These are phyloP conservation scores for Gossypium longicalyx DNA, from an alignment of 345 rosid species.

Conservation along the genomic window DNA sequence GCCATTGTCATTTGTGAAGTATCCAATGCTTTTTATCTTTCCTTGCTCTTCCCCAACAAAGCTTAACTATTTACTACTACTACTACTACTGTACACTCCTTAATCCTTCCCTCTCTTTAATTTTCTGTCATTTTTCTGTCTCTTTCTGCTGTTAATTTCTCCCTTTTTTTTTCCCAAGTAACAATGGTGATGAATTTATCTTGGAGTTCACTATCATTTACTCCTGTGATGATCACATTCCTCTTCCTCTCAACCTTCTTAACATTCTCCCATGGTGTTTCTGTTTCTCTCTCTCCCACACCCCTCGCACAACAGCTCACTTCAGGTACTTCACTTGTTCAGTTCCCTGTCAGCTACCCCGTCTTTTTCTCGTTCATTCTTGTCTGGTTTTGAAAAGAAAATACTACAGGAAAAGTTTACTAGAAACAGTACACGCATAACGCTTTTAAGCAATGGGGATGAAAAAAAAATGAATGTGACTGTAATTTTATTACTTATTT, in stretches of 20 bases:
- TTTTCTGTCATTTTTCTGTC: constrained; percentile 3
- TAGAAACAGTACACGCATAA: background rate
- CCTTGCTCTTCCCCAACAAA: background rate
- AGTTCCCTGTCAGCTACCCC: background rate
- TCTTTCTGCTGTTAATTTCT: constrained; percentile 16
- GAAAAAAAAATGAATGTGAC: background rate
- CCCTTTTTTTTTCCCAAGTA: background rate
- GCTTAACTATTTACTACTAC: background rate
- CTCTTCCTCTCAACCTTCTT: constrained; percentile 23
- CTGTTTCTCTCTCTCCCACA: constrained; percentile 33
- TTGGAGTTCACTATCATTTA: constrained; percentile 23
- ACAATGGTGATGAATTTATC: constrained; percentile 10
- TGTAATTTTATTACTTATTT: constrained; percentile 9
- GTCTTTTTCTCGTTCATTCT: background rate
- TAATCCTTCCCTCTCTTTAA: background rate
- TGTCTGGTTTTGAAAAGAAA: constrained; percentile 28
- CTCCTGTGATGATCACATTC: constrained; percentile 23
- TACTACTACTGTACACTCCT: background rate
- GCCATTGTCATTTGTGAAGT: constrained; percentile 2
- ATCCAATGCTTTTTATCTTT: constrained; percentile 12
- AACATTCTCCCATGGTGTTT: constrained; percentile 40
- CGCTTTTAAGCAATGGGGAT: background rate
- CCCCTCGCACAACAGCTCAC: constrained; percentile 40
- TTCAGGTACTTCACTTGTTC: constrained; percentile 37
- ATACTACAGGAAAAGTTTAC: constrained; percentile 17